Conservation (phyloP, 768 basidiomycete species). For the Lentinula lateritia region DNA sequence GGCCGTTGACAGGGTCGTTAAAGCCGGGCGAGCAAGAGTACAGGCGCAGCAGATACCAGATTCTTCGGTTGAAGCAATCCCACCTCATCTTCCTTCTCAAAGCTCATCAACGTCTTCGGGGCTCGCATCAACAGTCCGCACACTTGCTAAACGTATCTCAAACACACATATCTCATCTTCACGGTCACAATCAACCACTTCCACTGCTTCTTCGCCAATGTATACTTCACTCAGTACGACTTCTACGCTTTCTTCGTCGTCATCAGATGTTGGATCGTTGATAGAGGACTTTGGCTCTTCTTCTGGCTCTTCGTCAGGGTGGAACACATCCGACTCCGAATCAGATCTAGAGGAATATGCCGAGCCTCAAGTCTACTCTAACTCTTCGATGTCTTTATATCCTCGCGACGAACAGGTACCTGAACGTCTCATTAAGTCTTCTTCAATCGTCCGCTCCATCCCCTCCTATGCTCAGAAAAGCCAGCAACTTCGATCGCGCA, state of each 20-base stretch:
- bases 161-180: conserved; percentile 31
- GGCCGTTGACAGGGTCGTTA: conserved; percentile 49
- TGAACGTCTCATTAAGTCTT: conserved; percentile 25
- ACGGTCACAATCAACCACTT: conserved; percentile 16
- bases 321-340: conserved; percentile 49
- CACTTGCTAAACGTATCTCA: conserved; percentile 54
- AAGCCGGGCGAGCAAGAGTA: conserved; percentile 48
- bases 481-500: conserved; percentile 28
- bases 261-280: conserved; percentile 58
- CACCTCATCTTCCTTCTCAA: conserved; percentile 24
- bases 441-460: conserved; percentile 42
- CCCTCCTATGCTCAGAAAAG: conserved; percentile 35
- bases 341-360: conserved; percentile 38
- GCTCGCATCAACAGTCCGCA: conserved; percentile 51
- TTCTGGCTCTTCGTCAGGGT: conserved; percentile 46
- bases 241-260: conserved; percentile 32
- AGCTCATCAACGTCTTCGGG: conserved; percentile 22
- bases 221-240: conserved; percentile 38
- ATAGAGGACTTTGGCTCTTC: conserved; percentile 61
- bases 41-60: conserved; percentile 37
- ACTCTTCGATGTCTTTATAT: conserved; percentile 7
- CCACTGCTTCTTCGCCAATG: conserved; percentile 25
- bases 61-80: conserved; percentile 33
- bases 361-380: conserved; percentile 26
- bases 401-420: neutral